phyloP scores from a whole-genome alignment of 805 yeast genomes.

The Metschnikowia amazonensis region DNA sequence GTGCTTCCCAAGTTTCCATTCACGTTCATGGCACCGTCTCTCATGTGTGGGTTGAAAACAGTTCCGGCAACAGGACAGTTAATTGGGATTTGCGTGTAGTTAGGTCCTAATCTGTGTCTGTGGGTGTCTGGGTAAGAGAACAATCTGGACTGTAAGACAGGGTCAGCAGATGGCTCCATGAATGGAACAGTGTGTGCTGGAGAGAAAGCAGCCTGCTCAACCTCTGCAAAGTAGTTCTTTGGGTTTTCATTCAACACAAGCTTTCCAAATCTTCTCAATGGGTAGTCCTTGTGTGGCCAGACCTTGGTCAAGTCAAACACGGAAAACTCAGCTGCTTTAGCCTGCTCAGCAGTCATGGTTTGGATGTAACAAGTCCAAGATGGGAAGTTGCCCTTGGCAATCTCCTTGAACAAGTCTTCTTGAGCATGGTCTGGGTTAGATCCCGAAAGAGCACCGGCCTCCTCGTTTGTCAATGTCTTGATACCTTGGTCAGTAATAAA shows the following conservation, averaged over 20 bases:
- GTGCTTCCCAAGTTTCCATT: slow-evolving; percentile 66
- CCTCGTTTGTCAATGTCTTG: slow-evolving; percentile 53
- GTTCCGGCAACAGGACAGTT: slow-evolving; percentile 64
- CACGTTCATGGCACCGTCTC: slow-evolving; percentile 75
- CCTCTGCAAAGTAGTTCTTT: slow-evolving; percentile 80
- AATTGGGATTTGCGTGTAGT: slow-evolving; percentile 83
- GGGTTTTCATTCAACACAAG: slow-evolving; percentile 79
- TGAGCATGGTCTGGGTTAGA: slow-evolving; percentile 80
- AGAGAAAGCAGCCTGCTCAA: slow-evolving; percentile 82
- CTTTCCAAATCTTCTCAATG: slow-evolving; percentile 82
- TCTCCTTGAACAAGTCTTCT: slow-evolving; percentile 73
- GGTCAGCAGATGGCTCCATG: slow-evolving; percentile 79
- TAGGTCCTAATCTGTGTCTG: slow-evolving; percentile 74
- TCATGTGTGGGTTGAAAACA: slow-evolving; percentile 59
- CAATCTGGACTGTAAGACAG: slow-evolving; percentile 76
- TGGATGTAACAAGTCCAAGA: slow-evolving; percentile 84
- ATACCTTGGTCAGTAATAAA: slow-evolving; percentile 62
- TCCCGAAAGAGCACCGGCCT: slow-evolving; percentile 66
- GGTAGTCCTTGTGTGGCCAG: slow-evolving; percentile 87
- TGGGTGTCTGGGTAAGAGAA: slow-evolving; percentile 85
- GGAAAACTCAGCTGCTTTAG: slow-evolving; percentile 69
- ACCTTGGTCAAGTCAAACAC: slow-evolving; percentile 89
- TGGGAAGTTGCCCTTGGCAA: slow-evolving; percentile 74
- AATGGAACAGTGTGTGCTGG: slow-evolving; percentile 85
- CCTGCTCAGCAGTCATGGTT: slow-evolving; percentile 80